Conservation (phyloP, 176 grass and related monocot species). For the Saccharum spontaneum region DNA sequence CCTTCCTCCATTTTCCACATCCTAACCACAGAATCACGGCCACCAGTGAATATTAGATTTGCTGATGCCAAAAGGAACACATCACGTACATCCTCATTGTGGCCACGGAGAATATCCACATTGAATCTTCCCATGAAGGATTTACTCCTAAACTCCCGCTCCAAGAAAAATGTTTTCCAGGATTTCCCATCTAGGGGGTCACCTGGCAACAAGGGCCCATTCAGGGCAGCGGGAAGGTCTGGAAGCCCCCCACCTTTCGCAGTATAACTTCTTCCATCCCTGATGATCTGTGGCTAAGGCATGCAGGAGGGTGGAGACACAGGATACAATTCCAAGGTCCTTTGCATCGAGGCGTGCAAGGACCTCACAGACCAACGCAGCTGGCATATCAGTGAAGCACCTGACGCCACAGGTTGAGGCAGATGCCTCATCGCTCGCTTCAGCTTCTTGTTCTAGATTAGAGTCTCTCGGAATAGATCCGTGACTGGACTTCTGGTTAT, state of each 20-base stretch:
- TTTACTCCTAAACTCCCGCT: conserved; percentile 74
- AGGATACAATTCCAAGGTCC: conserved; percentile 82
- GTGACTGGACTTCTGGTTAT: conserved; percentile 32
- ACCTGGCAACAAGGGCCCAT: conserved; percentile 21
- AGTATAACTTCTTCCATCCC: conserved; percentile 94
- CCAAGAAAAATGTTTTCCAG: conserved; percentile 89
- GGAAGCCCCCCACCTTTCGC: conserved; percentile 76
- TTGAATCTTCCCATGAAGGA: conserved; percentile 80
- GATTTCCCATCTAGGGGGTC: conserved; percentile 40
- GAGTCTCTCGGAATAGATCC: conserved; percentile 20
- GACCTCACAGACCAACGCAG: conserved; percentile 74
- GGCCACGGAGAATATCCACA: conserved; percentile 69
- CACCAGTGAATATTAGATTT: conserved; percentile 86
- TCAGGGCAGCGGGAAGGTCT: neutral
- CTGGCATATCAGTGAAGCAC: conserved; percentile 74
- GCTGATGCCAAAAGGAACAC: conserved; percentile 65
- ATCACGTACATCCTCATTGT: conserved; percentile 75
- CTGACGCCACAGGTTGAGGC: conserved; percentile 17
- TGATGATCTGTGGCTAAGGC: conserved; percentile 76
- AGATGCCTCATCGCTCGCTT: conserved; percentile 9
- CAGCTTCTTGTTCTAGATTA: conserved; percentile 35
- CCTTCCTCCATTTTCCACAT: conserved; percentile 98
- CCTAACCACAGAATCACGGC: conserved; percentile 71
- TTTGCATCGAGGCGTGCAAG: conserved; percentile 81
- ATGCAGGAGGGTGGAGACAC: conserved; percentile 71